Evolutionary conservation across 257 asterid genomes (phyloP), one percentile per base, ranked within the genome.

Genomic region (Cynanchum wilfordii): DNA sequence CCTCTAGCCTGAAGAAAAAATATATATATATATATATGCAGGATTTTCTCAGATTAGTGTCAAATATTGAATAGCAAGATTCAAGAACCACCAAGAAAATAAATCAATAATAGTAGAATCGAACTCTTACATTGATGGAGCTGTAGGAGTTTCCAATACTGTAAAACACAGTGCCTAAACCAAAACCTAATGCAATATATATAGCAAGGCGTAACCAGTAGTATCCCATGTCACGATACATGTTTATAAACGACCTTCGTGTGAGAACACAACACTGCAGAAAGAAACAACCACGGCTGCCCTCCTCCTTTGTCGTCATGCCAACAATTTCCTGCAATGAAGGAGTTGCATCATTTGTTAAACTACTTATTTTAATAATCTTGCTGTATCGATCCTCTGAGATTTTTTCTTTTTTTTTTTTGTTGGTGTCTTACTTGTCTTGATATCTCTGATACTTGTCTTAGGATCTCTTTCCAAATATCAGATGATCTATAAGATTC

Each of bases 181-280:
- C 83, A 11, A 84, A 66, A 15, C 88, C 86, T 66, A 89, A 66
- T 2, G 84, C 83, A 50, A 87, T 51, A 36, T 86, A 89, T 27
- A 83, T 81, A 10, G 69, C 86, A 54, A 89, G 82, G 20, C 93
- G 89, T 52, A 86, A 3, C 96, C 91, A 87, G 74, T 87, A 89
- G 62, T 89, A 89, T 22, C 96, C 93, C 19, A 80, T 60, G 66
- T 89, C 93, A 8, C 87, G 89, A 38, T 73, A 80, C 96, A 87
- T 87, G 63, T 89, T 89, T 52, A 83, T 29, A 36, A 81, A 83
- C 16, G 96, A 89, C 10, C 91, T 80, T 67, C 58, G 71, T 16
- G 91, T 84, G 69, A 89, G 86, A 50, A 87, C 74, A 47, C 73
- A 67, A 77, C 89, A 80, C 66, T 89, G 91, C 1, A 70, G 52